phyloP scores from a whole-genome alignment of 148 eudicot species.

The Rhododendron williamsianum region DNA sequence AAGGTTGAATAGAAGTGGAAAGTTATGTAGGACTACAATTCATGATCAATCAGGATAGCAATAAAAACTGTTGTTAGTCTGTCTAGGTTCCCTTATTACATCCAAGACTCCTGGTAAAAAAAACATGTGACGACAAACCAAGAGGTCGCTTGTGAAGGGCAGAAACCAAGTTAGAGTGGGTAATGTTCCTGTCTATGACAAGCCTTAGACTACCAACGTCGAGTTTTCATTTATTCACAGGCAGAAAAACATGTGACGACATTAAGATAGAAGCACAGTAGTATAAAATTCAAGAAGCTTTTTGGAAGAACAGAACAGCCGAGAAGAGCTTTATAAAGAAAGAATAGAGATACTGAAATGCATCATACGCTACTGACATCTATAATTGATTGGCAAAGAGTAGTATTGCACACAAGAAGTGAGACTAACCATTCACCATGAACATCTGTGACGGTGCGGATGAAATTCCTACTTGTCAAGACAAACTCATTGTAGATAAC shows the following conservation, averaged over 20 bases:
- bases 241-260: neutral
- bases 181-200: neutral
- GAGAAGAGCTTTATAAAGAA: neutral
- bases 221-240: neutral
- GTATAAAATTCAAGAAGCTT: neutral
- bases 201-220: neutral
- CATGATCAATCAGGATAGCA: neutral
- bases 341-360: neutral
- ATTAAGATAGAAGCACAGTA: neutral
- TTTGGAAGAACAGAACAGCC: neutral
- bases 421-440: constrained; percentile 89
- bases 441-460: constrained; percentile 86
- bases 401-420: neutral
- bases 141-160: neutral
- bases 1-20: neutral
- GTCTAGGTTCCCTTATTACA: neutral
- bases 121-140: too few relatives aligned
- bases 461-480: constrained; percentile 81
- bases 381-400: neutral
- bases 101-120: neutral
- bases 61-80: neutral
- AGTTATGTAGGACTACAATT: neutral
- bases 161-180: neutral
- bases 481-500: constrained; percentile 95
- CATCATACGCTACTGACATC: neutral